Evolutionary conservation across 768 basidiomycete genomes (phyloP).

Genomic region (Trametopsis cervina): DNA sequence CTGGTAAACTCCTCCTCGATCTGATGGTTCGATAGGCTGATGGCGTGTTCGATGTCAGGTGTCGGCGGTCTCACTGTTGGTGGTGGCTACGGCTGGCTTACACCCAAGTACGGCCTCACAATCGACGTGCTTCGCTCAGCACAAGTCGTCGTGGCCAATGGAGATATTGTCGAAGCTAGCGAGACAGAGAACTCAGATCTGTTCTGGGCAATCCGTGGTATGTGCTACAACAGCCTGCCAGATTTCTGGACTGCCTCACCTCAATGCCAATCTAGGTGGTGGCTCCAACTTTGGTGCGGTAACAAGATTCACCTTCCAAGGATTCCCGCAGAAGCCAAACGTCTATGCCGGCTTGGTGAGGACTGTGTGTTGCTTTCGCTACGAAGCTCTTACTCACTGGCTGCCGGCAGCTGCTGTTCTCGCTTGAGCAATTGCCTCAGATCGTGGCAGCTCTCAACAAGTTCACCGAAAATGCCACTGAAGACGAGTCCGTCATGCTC

Average conservation of each 20-base stretch:
- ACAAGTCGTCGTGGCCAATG: conserved; percentile 8
- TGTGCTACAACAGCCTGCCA: not conserved
- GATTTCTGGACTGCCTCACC: too few species aligned
- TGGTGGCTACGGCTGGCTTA: conserved; percentile 12
- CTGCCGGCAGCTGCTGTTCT: conserved; percentile 2
- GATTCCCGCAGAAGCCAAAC: conserved; percentile 6
- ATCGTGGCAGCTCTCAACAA: not conserved
- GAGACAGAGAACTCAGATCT: conserved; percentile 20
- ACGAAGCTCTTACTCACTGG: not conserved
- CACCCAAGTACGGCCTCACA: conserved; percentile 18
- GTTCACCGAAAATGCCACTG: not conserved
- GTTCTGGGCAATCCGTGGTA: conserved; percentile 25
- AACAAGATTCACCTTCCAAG: conserved; percentile 10
- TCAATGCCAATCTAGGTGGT: conserved; percentile 16
- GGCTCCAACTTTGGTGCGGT: conserved; percentile 25
- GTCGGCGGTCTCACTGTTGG: conserved; percentile 13
- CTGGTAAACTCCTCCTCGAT: conserved; percentile 1
- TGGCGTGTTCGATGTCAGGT: not conserved
- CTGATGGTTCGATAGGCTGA: not conserved
- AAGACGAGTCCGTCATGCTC: conserved; percentile 6
- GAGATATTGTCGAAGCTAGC: conserved; percentile 18
- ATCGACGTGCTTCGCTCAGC: conserved; percentile 13
- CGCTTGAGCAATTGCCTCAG: conserved; percentile 1
- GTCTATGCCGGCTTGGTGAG: conserved; percentile 8
- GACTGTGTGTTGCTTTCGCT: not conserved